These are phyloP conservation scores for Fomitopsis pinicola DNA, from an alignment of 1,284 basidiomycete species.

Conservation along the genomic window DNA sequence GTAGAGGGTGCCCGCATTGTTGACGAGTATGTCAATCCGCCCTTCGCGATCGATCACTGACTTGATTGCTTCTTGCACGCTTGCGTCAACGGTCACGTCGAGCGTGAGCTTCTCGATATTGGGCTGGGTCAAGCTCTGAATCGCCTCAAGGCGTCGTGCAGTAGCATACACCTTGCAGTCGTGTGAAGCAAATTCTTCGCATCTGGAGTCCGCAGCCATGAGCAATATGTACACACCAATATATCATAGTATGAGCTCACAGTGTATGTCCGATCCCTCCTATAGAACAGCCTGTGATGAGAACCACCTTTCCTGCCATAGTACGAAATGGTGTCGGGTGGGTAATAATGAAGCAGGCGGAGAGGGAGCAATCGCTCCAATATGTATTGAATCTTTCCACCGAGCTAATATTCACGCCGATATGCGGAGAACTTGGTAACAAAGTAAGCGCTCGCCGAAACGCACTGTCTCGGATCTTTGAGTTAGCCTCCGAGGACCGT, in stretches of 20 bases:
- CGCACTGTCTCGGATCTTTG: too few relatives aligned
- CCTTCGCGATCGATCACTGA: constrained; percentile 22
- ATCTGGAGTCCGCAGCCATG: constrained; percentile 15
- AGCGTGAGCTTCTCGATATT: constrained; percentile 23
- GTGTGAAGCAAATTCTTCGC: constrained; percentile 27
- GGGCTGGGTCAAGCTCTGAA: constrained; percentile 25
- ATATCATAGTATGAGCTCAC: background rate
- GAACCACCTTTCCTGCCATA: background rate
- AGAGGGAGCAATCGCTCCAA: too few relatives aligned
- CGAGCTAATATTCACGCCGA: too few relatives aligned
- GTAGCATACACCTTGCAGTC: constrained; percentile 37
- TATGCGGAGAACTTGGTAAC: too few relatives aligned
- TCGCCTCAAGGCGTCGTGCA: constrained; percentile 29
- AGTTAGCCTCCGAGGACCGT: too few relatives aligned
- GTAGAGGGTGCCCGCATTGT: constrained; percentile 22
- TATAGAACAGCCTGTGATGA: background rate
- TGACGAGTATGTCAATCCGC: constrained; percentile 24
- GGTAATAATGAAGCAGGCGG: background rate
- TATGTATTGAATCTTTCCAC: too few relatives aligned
- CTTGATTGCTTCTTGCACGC: constrained; percentile 21
- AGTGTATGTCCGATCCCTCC: background rate
- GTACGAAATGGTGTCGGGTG: too few relatives aligned
- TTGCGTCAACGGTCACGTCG: constrained; percentile 28
- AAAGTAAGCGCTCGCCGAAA: too few relatives aligned
- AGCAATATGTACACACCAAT: too few relatives aligned